Evolutionary conservation across 306 rosid genomes (phyloP), one percentile per base, ranked within the genome.

Genomic region (Quercus engelmannii): DNA sequence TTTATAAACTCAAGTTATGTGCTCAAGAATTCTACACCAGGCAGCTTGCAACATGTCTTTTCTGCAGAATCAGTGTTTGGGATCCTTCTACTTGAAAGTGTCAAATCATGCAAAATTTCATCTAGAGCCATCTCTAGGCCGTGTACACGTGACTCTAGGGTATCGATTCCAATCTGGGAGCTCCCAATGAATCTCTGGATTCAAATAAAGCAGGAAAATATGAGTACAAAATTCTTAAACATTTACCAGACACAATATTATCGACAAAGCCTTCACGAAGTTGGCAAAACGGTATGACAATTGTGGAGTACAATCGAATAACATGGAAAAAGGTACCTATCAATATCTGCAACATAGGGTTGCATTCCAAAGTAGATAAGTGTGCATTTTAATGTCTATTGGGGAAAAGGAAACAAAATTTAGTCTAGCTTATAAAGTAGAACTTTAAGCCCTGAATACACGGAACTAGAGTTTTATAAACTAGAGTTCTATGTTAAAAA

Each of bases 121-220:
- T 92, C 97, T 73, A 95, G 81, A 41, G 98, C 94, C 90, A 83
- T 86, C 88, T 93, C 99, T 65, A 93, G 84, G 38, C 99, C 99
- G 82, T 85, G 64, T 54, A 95, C 99, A 30, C 99, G 99, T 71
- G 90, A 85, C 31, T 3, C 31, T 30, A 30, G 4, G 58, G 93
- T 89, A 82, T 88, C 90, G 89, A 95, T 74, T 59, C 98, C 99
- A 69, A 81, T 92, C 61, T 91, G 96, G 46, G 98, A 95, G 88
- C 90, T 95, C 81, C 98, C 99, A 71, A 93, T 92, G 87, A 95
- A 95, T 79, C 94, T 93, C 99, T 95, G 72, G 38, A 80, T 20
- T 77, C 75, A 86, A 72, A 62, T 59, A 30, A 74, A 83, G 64
- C 5, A 69, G 5, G 59, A 76, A 78, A 55, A 74, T 21, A 46